Percentiles rank a stretch among this genome's conserved stretches.
These are phyloP conservation scores for Dictyostelium citrinum DNA, from an alignment of 78 protist species.

Conservation along the genomic window DNA sequence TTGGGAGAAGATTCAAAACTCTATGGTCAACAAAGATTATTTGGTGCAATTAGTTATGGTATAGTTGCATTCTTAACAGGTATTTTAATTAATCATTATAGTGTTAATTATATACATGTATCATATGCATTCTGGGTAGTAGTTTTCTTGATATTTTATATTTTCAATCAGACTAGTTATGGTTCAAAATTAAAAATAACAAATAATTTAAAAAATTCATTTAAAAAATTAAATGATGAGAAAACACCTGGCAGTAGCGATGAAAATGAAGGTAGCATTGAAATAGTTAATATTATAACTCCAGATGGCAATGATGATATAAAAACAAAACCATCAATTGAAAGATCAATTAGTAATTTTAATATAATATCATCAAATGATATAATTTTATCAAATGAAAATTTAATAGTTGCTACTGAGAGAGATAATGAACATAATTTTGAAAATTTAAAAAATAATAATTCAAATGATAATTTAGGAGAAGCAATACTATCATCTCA, in stretches of 20 bases:
- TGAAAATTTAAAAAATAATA: no score
- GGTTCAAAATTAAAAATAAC: background rate
- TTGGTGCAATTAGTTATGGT: conserved; percentile 4
- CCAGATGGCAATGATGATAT: background rate
- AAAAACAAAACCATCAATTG: background rate
- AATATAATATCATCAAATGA: background rate
- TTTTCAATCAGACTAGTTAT: background rate
- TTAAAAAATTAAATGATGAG: background rate
- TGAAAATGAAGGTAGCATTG: background rate
- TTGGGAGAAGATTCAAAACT: background rate
- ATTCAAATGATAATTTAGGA: background rate
- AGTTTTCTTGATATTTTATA: background rate
- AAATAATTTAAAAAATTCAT: background rate
- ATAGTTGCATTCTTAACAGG: background rate
- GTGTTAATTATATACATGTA: background rate
- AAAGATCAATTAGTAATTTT: background rate
- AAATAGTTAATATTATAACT: background rate
- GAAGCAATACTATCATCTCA: background rate
- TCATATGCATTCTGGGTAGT: background rate
- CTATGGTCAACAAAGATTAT: conserved; percentile 21
- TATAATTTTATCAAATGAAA: background rate
- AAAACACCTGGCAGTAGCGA: background rate
- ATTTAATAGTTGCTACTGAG: background rate
- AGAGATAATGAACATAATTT: background rate
- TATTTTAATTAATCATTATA: background rate